Evolutionary conservation across 352 stramenopile genomes (phyloP).

Genomic region (Phytophthora idaei): DNA sequence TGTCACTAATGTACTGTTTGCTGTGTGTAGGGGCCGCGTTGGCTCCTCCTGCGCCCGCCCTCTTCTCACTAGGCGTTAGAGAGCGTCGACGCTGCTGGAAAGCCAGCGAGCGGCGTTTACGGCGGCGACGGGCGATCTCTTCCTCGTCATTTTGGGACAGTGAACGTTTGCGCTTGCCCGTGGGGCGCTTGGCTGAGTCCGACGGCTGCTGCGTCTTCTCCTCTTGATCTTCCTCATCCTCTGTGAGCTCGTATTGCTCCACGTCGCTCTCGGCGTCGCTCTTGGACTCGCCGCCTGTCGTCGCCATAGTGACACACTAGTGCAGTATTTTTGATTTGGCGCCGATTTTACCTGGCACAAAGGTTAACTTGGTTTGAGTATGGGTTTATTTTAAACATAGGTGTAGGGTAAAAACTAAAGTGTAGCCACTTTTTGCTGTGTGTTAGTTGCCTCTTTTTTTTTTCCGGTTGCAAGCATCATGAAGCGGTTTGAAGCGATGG

Average conservation of each 20-base stretch:
- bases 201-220: constrained; percentile 16
- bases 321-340: background rate
- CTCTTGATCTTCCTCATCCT: constrained; percentile 36
- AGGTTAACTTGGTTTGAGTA: constrained; percentile 13
- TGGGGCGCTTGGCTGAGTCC: constrained; percentile 23
- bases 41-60: constrained; percentile 9
- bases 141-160: constrained; percentile 61
- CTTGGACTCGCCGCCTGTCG: constrained; percentile 34
- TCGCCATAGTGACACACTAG: constrained; percentile 5
- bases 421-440: constrained; percentile 19
- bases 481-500: constrained; percentile 61
- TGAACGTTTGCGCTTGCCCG: constrained; percentile 70
- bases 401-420: background rate
- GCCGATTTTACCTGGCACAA: background rate
- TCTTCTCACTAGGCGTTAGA: constrained; percentile 56
- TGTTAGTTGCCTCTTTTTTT: background rate
- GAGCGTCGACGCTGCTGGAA: constrained; percentile 78
- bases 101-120: constrained; percentile 64
- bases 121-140: constrained; percentile 65
- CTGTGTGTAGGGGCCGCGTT: constrained; percentile 32
- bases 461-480: constrained; percentile 18
- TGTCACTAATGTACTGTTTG: constrained; percentile 89
- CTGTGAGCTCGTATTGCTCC: constrained; percentile 37
- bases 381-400: constrained; percentile 9
- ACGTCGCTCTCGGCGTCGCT: constrained; percentile 39